These are phyloP conservation scores for Fragilaria radians DNA, from an alignment of 108 stramenopile genomes.

Conservation along the genomic window DNA sequence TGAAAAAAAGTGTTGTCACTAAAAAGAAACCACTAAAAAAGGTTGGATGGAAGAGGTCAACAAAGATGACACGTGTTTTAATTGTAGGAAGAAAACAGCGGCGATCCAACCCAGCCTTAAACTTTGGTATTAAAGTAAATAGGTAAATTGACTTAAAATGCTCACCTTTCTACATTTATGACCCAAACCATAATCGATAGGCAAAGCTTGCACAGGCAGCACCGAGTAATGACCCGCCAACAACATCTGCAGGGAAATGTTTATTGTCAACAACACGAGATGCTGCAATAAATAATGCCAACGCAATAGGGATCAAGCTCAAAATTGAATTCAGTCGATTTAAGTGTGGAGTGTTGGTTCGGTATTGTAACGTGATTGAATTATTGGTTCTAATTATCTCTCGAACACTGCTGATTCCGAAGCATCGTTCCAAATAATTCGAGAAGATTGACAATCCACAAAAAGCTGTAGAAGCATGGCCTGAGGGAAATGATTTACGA, in stretches of 20 bases:
- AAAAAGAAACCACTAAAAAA: conserved; percentile 4
- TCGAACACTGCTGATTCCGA: conserved; percentile 15
- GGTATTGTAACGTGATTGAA: neutral
- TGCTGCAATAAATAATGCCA: conserved; percentile 39
- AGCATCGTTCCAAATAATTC: conserved; percentile 23
- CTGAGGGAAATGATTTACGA: conserved; percentile 45
- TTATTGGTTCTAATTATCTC: neutral
- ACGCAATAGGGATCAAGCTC: conserved; percentile 24
- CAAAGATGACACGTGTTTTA: conserved; percentile 3
- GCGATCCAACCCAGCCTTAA: neutral
- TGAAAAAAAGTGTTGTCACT: neutral
- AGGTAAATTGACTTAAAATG: neutral
- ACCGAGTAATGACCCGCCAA: conserved; percentile 48
- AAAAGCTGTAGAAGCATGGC: conserved; percentile 41
- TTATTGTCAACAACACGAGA: conserved; percentile 46
- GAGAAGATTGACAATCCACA: conserved; percentile 35
- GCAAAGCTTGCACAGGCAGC: conserved; percentile 20
- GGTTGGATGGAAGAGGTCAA: conserved; percentile 29
- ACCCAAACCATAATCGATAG: conserved; percentile 26
- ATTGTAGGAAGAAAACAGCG: neutral
- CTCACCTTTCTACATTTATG: too few species aligned
- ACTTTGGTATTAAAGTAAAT: neutral
- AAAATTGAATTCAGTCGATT: conserved; percentile 18
- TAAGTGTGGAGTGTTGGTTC: neutral
- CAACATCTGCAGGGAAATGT: conserved; percentile 62